Evolutionary conservation across 371 early-diverging fungal genomes (phyloP).

Genomic region (Rhizomucor pusillus): DNA sequence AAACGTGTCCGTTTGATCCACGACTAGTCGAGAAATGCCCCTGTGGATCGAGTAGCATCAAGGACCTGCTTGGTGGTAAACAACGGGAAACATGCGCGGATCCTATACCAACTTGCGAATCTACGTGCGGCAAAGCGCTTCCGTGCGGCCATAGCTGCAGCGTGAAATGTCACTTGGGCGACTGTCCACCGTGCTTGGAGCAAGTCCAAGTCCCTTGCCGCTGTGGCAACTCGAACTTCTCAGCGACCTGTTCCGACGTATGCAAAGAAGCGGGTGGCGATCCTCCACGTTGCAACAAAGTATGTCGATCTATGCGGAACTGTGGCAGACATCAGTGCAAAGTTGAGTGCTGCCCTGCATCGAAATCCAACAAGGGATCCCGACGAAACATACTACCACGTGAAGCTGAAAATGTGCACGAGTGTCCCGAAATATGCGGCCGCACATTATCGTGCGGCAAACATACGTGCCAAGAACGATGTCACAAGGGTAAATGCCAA

Average conservation of each 20-base stretch:
- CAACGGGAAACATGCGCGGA: conserved; percentile 67
- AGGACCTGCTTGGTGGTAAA: conserved; percentile 27
- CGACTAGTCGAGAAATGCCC: conserved; percentile 67
- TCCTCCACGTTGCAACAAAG: conserved; percentile 57
- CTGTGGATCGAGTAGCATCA: conserved; percentile 65
- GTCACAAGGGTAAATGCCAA: conserved; percentile 71
- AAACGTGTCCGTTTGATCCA: conserved; percentile 75
- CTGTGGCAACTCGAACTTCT: conserved; percentile 57
- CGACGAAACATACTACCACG: conserved; percentile 17
- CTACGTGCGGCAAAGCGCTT: conserved; percentile 60
- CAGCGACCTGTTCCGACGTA: conserved; percentile 49
- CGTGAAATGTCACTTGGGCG: conserved; percentile 72
- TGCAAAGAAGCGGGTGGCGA: conserved; percentile 41
- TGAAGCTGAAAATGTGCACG: conserved; percentile 47
- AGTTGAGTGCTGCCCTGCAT: conserved; percentile 55
- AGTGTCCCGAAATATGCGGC: conserved; percentile 65
- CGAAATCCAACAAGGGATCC: conserved; percentile 29
- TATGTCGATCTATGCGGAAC: conserved; percentile 57
- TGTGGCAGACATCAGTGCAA: conserved; percentile 72
- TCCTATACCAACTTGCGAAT: conserved; percentile 75
- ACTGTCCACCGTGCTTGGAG: conserved; percentile 67
- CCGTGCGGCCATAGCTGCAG: conserved; percentile 76
- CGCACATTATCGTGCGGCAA: conserved; percentile 62
- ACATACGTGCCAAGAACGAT: conserved; percentile 65
- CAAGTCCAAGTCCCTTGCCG: conserved; percentile 55